Conservation (phyloP, 352 stramenopile species). For the Globisporangium nunn region DNA sequence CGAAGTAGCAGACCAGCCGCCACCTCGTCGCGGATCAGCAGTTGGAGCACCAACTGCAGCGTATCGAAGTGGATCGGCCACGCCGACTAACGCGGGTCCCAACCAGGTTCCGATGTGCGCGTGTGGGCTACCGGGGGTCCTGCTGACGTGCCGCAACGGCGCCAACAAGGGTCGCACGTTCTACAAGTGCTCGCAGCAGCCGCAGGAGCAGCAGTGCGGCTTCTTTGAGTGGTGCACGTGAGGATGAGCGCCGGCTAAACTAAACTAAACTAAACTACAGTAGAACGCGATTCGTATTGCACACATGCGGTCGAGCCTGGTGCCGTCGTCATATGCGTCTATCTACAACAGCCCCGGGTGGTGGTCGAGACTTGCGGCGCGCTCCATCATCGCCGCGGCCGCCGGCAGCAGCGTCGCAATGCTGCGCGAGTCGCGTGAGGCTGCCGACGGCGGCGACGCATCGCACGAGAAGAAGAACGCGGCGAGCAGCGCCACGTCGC, state of each 20-base stretch:
- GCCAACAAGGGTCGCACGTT: slow-evolving; percentile 90
- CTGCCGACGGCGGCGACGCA: slow-evolving; percentile 7
- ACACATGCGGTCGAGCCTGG: background rate
- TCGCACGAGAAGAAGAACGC: slow-evolving; percentile 62
- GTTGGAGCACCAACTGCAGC: background rate
- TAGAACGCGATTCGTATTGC: background rate
- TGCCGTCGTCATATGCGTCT: background rate
- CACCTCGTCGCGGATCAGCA: background rate
- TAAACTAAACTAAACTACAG: background rate
- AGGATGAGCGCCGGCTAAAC: background rate
- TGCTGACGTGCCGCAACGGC: slow-evolving; percentile 63
- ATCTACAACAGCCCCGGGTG: slow-evolving; percentile 5
- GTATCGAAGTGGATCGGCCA: background rate
- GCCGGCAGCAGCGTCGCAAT: slow-evolving; percentile 40
- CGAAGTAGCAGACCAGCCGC: slow-evolving; percentile 25
- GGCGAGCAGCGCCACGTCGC: slow-evolving; percentile 45
- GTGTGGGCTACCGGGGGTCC: slow-evolving; percentile 31
- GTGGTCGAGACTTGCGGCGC: slow-evolving; percentile 16
- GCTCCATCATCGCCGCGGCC: slow-evolving; percentile 57
- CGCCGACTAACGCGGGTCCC: background rate
- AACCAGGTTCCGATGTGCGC: slow-evolving; percentile 22
- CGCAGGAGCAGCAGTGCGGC: slow-evolving; percentile 72
- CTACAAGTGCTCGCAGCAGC: slow-evolving; percentile 85
- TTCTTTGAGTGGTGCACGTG: slow-evolving; percentile 91
- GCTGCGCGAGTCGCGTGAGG: slow-evolving; percentile 8